Conservation (phyloP, 106 monocot species). For the Acanthochlamys bracteata region DNA sequence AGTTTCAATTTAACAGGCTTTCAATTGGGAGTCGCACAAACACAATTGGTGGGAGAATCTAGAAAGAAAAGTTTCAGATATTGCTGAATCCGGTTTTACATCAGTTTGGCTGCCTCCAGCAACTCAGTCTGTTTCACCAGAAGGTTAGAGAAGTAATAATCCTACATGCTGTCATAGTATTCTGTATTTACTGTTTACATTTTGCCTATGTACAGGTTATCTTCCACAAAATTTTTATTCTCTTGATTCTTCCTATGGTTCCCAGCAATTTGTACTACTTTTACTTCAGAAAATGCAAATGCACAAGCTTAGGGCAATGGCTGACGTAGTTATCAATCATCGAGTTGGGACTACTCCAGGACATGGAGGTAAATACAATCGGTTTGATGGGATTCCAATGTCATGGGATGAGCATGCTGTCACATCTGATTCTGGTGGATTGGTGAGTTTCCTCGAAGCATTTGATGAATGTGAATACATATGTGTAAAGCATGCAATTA, state of each 20-base stretch:
- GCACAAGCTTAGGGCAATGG: conserved; percentile 75
- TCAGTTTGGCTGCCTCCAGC: conserved; percentile 80
- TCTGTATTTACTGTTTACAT: neutral
- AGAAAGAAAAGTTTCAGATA: conserved; percentile 37
- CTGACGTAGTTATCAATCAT: conserved; percentile 88
- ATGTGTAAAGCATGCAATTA: neutral
- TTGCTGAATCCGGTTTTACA: conserved; percentile 73
- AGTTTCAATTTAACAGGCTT: conserved; percentile 32
- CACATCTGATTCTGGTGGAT: conserved; percentile 79
- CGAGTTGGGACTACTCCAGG: conserved; percentile 73
- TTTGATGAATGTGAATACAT: neutral
- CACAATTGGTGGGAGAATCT: conserved; percentile 65
- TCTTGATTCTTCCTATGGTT: conserved; percentile 73
- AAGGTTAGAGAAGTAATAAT: conserved; percentile 29
- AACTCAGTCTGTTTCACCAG: conserved; percentile 53
- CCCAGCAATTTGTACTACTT: conserved; percentile 31
- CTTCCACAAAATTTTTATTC: conserved; percentile 76
- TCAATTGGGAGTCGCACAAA: conserved; percentile 94
- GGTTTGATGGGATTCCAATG: conserved; percentile 75
- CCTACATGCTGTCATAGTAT: neutral
- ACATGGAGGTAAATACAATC: conserved; percentile 57
- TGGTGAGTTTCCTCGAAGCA: conserved; percentile 26
- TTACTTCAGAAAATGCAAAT: conserved; percentile 50
- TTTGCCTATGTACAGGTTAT: conserved; percentile 48
- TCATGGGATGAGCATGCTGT: conserved; percentile 85